A percentile compares a stretch with the other conserved stretches of the same genome.
phyloP scores from a whole-genome alignment of 805 yeast genomes.

The Clavispora santaluciae region DNA sequence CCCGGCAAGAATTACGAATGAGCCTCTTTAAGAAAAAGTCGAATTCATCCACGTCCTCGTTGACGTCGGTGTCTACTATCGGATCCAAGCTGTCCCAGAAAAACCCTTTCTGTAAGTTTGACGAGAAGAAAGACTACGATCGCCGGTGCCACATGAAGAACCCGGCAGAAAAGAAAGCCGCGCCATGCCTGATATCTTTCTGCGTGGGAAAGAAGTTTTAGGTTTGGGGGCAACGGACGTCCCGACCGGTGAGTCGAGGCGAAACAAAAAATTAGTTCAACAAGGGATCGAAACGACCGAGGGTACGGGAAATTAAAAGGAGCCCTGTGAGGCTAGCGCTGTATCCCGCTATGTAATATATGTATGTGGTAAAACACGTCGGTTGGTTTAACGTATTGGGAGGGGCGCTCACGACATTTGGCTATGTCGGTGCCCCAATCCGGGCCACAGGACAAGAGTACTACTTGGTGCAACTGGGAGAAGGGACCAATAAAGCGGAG shows the following conservation, averaged over 20 bases:
- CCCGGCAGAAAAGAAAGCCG: conserved; percentile 15
- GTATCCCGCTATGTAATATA: conserved; percentile 1
- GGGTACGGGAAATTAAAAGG: not conserved
- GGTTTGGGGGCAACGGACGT: not conserved
- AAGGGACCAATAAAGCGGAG: not conserved
- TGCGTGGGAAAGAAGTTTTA: conserved; percentile 34
- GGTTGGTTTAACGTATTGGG: conserved; percentile 1
- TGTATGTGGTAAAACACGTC: conserved; percentile 1
- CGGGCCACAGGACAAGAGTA: too few relatives aligned
- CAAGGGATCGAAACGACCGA: not conserved
- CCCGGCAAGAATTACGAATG: not conserved
- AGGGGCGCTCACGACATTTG: too few relatives aligned
- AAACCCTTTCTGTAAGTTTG: conserved; percentile 33
- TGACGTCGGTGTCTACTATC: conserved; percentile 9
- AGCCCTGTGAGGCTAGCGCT: conserved; percentile 1
- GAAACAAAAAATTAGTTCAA: not conserved
- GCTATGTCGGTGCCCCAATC: too few relatives aligned
- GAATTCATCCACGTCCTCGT: conserved; percentile 18
- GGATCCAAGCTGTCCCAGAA: conserved; percentile 4
- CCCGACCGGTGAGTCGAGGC: not conserved
- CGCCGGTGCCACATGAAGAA: conserved; percentile 34
- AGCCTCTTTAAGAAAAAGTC: conserved; percentile 21
- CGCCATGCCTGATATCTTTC: conserved; percentile 30
- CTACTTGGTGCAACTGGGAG: too few relatives aligned
- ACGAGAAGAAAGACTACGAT: conserved; percentile 43